A percentile compares a stretch with the other conserved stretches of the same genome.
phyloP scores from a whole-genome alignment of 768 basidiomycete genomes.

The Suillus variegatus region DNA sequence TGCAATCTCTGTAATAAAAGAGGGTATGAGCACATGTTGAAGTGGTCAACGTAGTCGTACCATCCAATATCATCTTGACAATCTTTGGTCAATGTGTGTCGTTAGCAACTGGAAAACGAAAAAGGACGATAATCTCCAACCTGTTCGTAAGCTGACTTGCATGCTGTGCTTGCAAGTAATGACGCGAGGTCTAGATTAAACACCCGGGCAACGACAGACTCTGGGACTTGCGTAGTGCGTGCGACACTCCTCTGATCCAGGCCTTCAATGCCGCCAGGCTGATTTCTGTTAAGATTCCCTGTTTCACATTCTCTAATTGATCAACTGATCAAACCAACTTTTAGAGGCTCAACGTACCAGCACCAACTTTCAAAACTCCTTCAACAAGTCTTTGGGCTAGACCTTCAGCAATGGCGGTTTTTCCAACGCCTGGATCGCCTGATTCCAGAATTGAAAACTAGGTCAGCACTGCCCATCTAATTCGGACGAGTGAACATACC shows the following conservation, averaged over 20 bases:
- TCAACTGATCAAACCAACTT: background rate
- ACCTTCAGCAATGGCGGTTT: conserved; percentile 11
- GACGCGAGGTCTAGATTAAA: conserved; percentile 11
- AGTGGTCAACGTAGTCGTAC: background rate
- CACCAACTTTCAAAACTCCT: conserved; percentile 1
- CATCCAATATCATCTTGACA: conserved; percentile 6
- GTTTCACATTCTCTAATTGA: background rate
- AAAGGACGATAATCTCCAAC: background rate
- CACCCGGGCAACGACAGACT: conserved; percentile 12
- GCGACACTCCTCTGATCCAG: background rate
- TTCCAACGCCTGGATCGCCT: conserved; percentile 13
- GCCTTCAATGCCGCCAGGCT: background rate
- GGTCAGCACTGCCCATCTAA: background rate
- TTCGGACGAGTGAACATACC: background rate
- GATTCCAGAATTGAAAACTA: background rate
- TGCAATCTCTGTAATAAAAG: conserved; percentile 8
- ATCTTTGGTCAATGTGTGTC: background rate
- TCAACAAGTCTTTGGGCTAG: conserved; percentile 7
- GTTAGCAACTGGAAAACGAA: background rate
- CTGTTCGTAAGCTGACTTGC: conserved; percentile 13
- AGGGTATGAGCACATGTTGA: background rate
- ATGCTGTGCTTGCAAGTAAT: conserved; percentile 12
- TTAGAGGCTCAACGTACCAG: background rate
- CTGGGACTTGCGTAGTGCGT: conserved; percentile 5
- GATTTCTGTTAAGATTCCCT: background rate